These are phyloP conservation scores for Miamiensis avidus DNA, from an alignment of 169 alveolate species.

Conservation along the genomic window DNA sequence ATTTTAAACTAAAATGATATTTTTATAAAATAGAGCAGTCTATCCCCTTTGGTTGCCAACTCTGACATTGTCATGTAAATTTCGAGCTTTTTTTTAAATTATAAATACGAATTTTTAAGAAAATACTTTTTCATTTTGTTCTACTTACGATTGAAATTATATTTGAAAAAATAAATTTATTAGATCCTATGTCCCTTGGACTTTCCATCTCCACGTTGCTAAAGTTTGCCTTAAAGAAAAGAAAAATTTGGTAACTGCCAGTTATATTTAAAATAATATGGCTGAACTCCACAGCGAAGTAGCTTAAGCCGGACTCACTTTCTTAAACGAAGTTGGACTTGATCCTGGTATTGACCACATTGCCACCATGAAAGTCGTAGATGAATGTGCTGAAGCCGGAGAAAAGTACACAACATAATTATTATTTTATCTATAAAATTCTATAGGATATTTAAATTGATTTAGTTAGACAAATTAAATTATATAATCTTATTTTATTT, in stretches of 20 bases:
- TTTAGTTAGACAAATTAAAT: not conserved
- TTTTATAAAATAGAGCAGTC: constrained; percentile 7
- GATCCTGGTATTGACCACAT: constrained; percentile 80
- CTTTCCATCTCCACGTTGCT: constrained; percentile 51
- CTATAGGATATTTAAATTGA: not conserved
- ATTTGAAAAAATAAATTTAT: no score
- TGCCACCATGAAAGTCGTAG: constrained; percentile 67
- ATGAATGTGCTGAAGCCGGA: constrained; percentile 62
- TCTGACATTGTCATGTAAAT: no score
- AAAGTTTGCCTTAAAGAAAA: constrained; percentile 52
- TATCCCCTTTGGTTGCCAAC: constrained; percentile 30
- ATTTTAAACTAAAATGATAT: no score
- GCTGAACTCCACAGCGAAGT: constrained; percentile 51
- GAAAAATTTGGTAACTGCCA: constrained; percentile 58
- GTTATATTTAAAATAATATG: constrained; percentile 62
- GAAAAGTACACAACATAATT: constrained; percentile 9
- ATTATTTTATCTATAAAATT: not conserved
- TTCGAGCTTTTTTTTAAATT: constrained; percentile 1
- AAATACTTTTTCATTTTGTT: not conserved
- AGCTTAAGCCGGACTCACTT: constrained; percentile 50
- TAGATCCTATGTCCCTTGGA: constrained; percentile 68
- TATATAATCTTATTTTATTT: not conserved
- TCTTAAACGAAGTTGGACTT: constrained; percentile 66
- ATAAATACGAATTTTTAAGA: not conserved
- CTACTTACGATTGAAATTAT: constrained; percentile 23